Percentiles rank a stretch among this genome's conserved stretches.
phyloP scores from a whole-genome alignment of 2,329 filamentous ascomycete species.

The Fusarium verrucosum region DNA sequence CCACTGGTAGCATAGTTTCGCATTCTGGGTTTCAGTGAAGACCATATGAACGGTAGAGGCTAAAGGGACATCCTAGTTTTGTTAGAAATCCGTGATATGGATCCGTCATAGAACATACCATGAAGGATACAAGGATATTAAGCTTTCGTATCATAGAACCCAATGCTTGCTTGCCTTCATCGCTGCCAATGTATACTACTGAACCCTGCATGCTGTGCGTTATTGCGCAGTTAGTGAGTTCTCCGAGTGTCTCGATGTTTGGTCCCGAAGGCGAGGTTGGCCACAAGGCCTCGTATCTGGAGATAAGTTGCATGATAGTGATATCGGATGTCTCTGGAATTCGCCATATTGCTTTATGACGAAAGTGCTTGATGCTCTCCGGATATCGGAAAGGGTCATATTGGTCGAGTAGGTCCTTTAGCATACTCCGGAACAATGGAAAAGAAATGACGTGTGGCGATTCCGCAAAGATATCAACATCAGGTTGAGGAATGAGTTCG shows the following conservation, averaged over 20 bases:
- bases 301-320: conserved; percentile 25
- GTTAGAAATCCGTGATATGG: conserved; percentile 14
- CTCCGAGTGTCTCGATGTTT: conserved; percentile 24
- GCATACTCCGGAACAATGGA: conserved; percentile 14
- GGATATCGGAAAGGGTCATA: conserved; percentile 43
- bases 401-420: background rate
- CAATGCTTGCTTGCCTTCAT: conserved; percentile 8
- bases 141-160: conserved; percentile 33
- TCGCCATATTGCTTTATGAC: conserved; percentile 42
- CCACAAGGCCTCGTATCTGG: conserved; percentile 28
- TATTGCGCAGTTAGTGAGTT: conserved; percentile 33
- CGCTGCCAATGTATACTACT: conserved; percentile 45
- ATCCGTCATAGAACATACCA: conserved; percentile 11
- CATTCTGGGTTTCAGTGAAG: conserved; percentile 20
- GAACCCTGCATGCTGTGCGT: conserved; percentile 44
- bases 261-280: background rate
- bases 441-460: conserved; percentile 41
- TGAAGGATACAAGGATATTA: conserved; percentile 27
- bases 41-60: conserved; percentile 38
- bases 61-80: conserved; percentile 16
- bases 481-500: background rate
- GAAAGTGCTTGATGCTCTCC: conserved; percentile 13
- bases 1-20: conserved; percentile 38
- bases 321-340: conserved; percentile 28
- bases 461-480: conserved; percentile 32